A percentile compares a stretch with the other conserved stretches of the same genome.
Evolutionary conservation across 2,329 filamentous ascomycete genomes (phyloP).

Genomic region (Colletotrichum karsti): DNA sequence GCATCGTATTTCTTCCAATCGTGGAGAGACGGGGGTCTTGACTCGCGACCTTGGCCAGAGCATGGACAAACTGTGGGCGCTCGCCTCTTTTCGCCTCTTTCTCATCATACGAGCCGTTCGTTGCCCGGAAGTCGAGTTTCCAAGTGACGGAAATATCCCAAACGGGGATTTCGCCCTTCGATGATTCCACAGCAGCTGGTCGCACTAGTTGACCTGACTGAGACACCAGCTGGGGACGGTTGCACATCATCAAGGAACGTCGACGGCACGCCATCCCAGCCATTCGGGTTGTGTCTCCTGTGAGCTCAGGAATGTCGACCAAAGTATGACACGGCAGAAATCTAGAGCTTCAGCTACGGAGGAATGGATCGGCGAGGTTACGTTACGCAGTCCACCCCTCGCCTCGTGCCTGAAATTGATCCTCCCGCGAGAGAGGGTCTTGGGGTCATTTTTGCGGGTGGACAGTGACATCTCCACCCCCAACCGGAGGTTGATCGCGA

Average conservation of each 20-base stretch:
- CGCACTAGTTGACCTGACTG: slow-evolving; percentile 10
- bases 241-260: neutral
- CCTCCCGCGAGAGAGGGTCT: neutral
- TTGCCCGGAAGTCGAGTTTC: neutral
- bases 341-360: neutral
- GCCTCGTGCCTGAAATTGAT: slow-evolving; percentile 20
- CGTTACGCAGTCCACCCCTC: neutral
- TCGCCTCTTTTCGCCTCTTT: neutral
- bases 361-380: neutral
- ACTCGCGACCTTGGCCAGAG: slow-evolving; percentile 5
- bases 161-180: neutral
- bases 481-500: slow-evolving; percentile 15
- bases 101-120: neutral
- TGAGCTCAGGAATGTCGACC: neutral
- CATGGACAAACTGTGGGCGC: neutral
- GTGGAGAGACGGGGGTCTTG: slow-evolving; percentile 25
- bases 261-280: neutral
- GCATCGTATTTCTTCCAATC: slow-evolving; percentile 14
- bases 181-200: slow-evolving; percentile 21
- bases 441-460: slow-evolving; percentile 4
- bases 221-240: slow-evolving; percentile 9
- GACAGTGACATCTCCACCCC: slow-evolving; percentile 1
- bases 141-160: neutral
- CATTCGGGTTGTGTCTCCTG: slow-evolving; percentile 6
- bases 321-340: neutral